Evolutionary conservation across 2,329 filamentous ascomycete species (phyloP).

Genomic region (Talaromyces sp.): DNA sequence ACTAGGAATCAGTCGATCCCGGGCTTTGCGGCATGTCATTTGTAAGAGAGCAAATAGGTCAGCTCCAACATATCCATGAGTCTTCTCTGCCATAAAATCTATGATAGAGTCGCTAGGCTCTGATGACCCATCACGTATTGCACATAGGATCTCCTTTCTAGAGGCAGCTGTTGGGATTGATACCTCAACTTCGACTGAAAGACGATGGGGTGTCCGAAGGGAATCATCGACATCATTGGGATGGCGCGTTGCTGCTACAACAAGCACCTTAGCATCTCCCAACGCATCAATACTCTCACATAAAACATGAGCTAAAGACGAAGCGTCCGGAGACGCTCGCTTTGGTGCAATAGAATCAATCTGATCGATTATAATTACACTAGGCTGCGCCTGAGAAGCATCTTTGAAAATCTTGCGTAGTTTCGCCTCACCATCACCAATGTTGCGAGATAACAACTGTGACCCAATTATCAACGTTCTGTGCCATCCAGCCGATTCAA

Average conservation of each 20-base stretch:
- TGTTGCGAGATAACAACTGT: conserved; percentile 29
- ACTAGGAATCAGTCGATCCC: conserved; percentile 28
- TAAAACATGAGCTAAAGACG: conserved; percentile 37
- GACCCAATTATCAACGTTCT: conserved; percentile 52
- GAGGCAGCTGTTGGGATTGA: conserved; percentile 68
- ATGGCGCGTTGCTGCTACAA: conserved; percentile 70
- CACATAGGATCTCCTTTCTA: conserved; percentile 68
- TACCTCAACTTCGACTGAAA: conserved; percentile 65
- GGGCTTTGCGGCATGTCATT: conserved; percentile 43
- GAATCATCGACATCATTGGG: conserved; percentile 65
- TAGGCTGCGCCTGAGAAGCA: conserved; percentile 64
- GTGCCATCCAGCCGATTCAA: conserved; percentile 66
- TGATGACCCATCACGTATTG: conserved; percentile 48
- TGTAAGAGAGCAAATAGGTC: conserved; percentile 66
- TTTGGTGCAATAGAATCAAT: conserved; percentile 65
- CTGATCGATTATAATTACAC: conserved; percentile 73
- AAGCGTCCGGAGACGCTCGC: conserved; percentile 40
- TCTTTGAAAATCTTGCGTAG: conserved; percentile 66
- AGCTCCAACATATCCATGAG: conserved; percentile 79
- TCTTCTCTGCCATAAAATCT: conserved; percentile 62
- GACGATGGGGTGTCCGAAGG: conserved; percentile 60
- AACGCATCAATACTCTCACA: conserved; percentile 34
- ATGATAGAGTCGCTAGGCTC: conserved; percentile 51
- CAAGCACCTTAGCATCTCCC: conserved; percentile 56
- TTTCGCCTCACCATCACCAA: conserved; percentile 46